Percentiles rank a stretch among this genome's conserved stretches.
Conservation (phyloP, 2,329 filamentous ascomycete genomes). For the Diaporthe sp. region DNA sequence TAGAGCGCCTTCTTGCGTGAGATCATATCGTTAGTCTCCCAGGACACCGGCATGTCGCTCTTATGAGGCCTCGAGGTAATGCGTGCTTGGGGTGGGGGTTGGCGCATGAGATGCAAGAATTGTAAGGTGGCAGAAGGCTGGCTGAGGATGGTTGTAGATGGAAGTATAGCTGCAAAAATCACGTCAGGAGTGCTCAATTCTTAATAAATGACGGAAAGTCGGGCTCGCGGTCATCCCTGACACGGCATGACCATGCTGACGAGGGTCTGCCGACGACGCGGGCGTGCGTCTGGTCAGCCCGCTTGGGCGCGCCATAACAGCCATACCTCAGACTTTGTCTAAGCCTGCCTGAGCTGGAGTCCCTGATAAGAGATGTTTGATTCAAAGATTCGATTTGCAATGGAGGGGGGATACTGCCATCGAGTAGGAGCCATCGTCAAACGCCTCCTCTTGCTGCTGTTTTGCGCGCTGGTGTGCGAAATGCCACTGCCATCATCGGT, state of each 20-base stretch:
- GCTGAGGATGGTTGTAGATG: background rate
- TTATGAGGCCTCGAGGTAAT: accelerated
- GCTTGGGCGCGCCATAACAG: background rate
- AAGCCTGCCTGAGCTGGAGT: too few relatives aligned
- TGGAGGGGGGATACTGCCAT: too few relatives aligned
- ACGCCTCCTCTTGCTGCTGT: background rate
- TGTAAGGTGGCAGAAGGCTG: background rate
- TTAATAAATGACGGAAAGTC: accelerated
- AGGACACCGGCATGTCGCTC: constrained; percentile 32
- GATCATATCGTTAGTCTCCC: constrained; percentile 43
- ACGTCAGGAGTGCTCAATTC: background rate
- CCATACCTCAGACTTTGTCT: background rate
- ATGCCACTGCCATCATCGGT: background rate
- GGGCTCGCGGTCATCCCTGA: background rate
- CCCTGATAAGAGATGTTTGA: too few relatives aligned
- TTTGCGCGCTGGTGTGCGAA: background rate
- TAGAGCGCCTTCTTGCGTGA: constrained; percentile 44
- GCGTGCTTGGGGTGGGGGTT: background rate
- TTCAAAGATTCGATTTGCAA: too few relatives aligned
- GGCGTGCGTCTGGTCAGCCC: background rate
- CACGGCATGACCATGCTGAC: constrained; percentile 4
- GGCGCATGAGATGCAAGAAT: too few relatives aligned
- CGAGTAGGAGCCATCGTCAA: background rate
- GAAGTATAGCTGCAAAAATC: too few relatives aligned
- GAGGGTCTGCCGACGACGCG: background rate